Percentiles rank a stretch among this genome's conserved stretches.
Evolutionary conservation across 768 basidiomycete species (phyloP).

Genomic region (Psilocybe cubensis): DNA sequence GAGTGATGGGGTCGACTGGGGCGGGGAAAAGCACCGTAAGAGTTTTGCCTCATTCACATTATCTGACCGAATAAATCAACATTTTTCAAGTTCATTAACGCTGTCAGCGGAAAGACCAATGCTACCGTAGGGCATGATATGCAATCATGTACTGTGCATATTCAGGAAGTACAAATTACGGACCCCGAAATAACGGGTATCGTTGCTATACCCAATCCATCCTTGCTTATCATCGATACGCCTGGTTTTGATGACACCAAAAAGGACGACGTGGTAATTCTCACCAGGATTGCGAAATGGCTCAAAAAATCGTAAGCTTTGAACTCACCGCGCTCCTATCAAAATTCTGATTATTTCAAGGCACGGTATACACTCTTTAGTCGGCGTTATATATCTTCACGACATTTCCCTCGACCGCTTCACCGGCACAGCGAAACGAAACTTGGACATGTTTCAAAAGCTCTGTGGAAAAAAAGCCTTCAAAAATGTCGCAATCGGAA

Average conservation of each 20-base stretch:
- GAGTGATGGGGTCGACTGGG: constrained; percentile 1
- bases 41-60: no score
- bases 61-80: background rate
- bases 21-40: background rate
- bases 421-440: background rate
- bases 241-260: constrained; percentile 5
- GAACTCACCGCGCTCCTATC: no score
- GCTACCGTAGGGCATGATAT: background rate
- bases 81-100: background rate
- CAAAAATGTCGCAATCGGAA: constrained; percentile 1
- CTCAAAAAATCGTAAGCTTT: background rate
- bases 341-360: no score
- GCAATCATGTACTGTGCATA: background rate
- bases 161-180: background rate
- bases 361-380: background rate
- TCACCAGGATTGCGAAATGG: background rate
- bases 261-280: background rate
- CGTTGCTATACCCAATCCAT: no score
- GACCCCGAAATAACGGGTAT: no score
- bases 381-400: constrained; percentile 7
- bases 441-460: background rate
- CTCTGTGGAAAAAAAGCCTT: constrained; percentile 6
- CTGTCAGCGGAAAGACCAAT: background rate
- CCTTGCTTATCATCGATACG: background rate
- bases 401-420: background rate